Percentiles rank a stretch among this genome's conserved stretches.
Conservation (phyloP, 2,329 filamentous ascomycete species). For the Lecanicillium sp. region DNA sequence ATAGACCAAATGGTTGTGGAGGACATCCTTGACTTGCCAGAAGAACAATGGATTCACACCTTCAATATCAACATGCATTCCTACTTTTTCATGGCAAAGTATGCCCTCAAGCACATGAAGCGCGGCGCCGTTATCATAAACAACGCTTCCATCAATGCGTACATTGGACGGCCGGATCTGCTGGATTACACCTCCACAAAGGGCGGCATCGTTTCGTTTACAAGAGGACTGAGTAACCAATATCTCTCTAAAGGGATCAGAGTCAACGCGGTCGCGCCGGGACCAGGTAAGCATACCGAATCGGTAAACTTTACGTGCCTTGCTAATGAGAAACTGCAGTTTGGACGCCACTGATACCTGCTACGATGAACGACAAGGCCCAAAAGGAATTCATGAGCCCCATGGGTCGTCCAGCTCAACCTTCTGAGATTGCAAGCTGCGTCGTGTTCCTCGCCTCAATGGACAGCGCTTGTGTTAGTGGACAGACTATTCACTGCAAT, state of each 20-base stretch:
- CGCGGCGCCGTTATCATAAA: conserved; percentile 75
- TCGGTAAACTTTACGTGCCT: background rate
- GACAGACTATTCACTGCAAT: conserved; percentile 55
- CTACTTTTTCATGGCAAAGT: conserved; percentile 75
- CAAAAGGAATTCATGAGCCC: conserved; percentile 67
- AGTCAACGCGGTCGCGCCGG: conserved; percentile 70
- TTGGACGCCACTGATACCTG: conserved; percentile 68
- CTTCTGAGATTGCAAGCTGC: conserved; percentile 73
- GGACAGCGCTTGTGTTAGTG: conserved; percentile 67
- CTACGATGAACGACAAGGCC: conserved; percentile 63
- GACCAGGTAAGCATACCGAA: conserved; percentile 37
- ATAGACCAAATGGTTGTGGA: conserved; percentile 53
- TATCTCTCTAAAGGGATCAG: conserved; percentile 64
- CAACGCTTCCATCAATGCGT: conserved; percentile 77
- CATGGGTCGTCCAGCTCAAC: conserved; percentile 72
- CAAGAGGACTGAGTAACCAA: conserved; percentile 69
- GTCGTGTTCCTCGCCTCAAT: conserved; percentile 72
- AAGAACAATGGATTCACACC: conserved; percentile 73
- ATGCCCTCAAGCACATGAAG: conserved; percentile 66
- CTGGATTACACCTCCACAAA: conserved; percentile 78
- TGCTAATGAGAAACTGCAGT: conserved; percentile 29
- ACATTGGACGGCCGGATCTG: conserved; percentile 71
- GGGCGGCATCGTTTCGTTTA: conserved; percentile 73
- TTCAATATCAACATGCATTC: conserved; percentile 81
- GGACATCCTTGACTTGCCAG: conserved; percentile 62